Evolutionary conservation across 2,329 filamentous ascomycete species (phyloP), one percentile per base, ranked within the genome.

Genomic region (Zarea fungicola): DNA sequence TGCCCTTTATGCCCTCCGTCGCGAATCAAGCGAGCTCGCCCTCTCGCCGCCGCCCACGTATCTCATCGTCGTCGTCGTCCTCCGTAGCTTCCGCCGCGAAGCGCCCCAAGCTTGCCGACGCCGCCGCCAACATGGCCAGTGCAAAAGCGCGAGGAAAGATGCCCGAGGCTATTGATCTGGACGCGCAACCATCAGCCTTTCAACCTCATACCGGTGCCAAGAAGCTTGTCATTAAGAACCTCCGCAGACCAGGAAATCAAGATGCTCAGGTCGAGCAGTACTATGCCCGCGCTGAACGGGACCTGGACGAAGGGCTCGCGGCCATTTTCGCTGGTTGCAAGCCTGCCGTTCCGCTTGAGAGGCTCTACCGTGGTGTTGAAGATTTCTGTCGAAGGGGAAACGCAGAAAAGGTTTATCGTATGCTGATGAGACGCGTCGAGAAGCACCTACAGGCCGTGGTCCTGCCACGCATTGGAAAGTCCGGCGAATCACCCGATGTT

Each of bases 181-280:
- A 65, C 36, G 58, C 59, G 51, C 55, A 52, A 21, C 61, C 65
- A 18, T 64, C 67, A 28, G 67, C 70, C 43, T 88, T 91, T 62
- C 87, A 85, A 57, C 84, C 89, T 11, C 82, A 88, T 59, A 75
- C 77, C 10, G 90, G 89, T 26, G 84, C 89, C 18, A 91, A 86
- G 74, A 91, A 86, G 67, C 78, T 99, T 39, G 80, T 92, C n/a
- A 88, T 99, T 59, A 96, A 96, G 78, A 97, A 96, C 64, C 77
- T 96, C 55, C 83, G 85, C 51, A 77, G 79, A 1, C 76, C 76
- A 16, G 70, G 78, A n/a, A 76, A 77, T 50, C 63, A 67, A 32
- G 61, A 69, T 45, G 74, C 79, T 48, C 81, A 89, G 58, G 79
- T 87, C 18, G 82, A 87, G 54, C 76, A 81, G 54, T 97, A 96